phyloP scores from a whole-genome alignment of 768 basidiomycete species.

The Serendipita vermifera region DNA sequence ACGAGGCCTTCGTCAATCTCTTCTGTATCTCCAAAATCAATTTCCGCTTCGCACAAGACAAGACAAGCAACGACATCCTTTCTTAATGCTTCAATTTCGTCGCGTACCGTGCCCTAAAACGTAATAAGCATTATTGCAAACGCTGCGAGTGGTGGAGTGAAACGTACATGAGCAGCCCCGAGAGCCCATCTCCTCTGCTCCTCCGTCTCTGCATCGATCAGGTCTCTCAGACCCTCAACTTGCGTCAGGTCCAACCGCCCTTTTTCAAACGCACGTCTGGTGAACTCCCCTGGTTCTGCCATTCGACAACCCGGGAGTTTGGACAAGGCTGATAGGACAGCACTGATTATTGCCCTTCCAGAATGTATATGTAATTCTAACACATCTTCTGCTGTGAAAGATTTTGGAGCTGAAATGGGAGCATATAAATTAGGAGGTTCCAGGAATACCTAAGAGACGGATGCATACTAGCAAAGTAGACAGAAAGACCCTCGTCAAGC shows the following conservation, averaged over 20 bases:
- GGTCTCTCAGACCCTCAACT: slow-evolving; percentile 76
- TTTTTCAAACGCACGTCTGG: slow-evolving; percentile 64
- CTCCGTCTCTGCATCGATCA: slow-evolving; percentile 83
- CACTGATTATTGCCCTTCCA: slow-evolving; percentile 63
- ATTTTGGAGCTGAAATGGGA: slow-evolving; percentile 47
- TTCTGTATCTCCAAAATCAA: slow-evolving; percentile 89
- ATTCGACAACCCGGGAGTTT: slow-evolving; percentile 52
- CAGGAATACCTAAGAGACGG: neutral
- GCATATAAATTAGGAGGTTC: neutral
- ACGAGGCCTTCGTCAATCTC: slow-evolving; percentile 75
- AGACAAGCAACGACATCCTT: slow-evolving; percentile 55
- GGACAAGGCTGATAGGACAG: slow-evolving; percentile 45
- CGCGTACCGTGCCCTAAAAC: slow-evolving; percentile 46
- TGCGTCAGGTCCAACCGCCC: slow-evolving; percentile 79
- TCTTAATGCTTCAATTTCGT: slow-evolving; percentile 51
- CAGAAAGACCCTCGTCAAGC: slow-evolving; percentile 68
- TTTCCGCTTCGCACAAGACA: slow-evolving; percentile 73
- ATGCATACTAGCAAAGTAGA: slow-evolving; percentile 65
- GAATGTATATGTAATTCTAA: slow-evolving; percentile 82
- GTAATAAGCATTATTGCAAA: neutral
- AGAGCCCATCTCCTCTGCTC: slow-evolving; percentile 63
- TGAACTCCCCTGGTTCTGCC: slow-evolving; percentile 82
- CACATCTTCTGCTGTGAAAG: slow-evolving; percentile 73
- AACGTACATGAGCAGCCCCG: slow-evolving; percentile 50
- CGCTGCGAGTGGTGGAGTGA: neutral